Base-by-base conservation (phyloP, 495 filamentous ascomycete species). In the Xanthoparmelia taractica region DNA sequence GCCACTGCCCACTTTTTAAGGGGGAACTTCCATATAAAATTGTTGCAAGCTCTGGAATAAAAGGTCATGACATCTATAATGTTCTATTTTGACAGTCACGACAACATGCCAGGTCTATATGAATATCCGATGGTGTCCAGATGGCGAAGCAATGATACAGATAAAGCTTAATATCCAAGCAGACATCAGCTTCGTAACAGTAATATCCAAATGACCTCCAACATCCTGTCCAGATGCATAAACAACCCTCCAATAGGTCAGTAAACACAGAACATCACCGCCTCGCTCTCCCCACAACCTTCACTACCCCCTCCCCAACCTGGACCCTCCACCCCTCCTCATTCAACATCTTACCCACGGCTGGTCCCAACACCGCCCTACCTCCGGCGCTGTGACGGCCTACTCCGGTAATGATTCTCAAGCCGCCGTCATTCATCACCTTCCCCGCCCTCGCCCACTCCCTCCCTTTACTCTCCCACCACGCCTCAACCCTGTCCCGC, bases 281-380 rank as follows among this genome's bases (percentile, higher is more conserved):
- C 56, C 68, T 67, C 25, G 70, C 70, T 57, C 68, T 76, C 2
- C 90, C 91, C 17, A 74, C 79, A 12, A 97, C 82, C 47, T 83
- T 70, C 54, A 91, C 77, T 38, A 80, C 76, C 0, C 92, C 92
- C 13, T 82, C 79, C 37, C 81, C 75, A 37, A 87, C 77, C 72
- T 91, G 82, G 37, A 95, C 78, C 65, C 82, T 87, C 94, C 94
- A 98, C 0, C 90, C 91, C 60, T 93, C 89, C 43, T 79, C 79
- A 56, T 83, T 77, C 60, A 98, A 72, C 76, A 87, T 87, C 70
- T 81, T 88, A 58, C 77, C 84, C 1, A 98, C 91, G n/a, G 89
- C 88, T 40, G 88, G 89, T 3, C 90, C 85, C 31, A 98, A 67
- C 63, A 83, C 86, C 2, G 85, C 85, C 37, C 79, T 86, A 0